Evolutionary conservation across 352 stramenopile species (phyloP).

Genomic region (Phytopythium cucurbitacearum): DNA sequence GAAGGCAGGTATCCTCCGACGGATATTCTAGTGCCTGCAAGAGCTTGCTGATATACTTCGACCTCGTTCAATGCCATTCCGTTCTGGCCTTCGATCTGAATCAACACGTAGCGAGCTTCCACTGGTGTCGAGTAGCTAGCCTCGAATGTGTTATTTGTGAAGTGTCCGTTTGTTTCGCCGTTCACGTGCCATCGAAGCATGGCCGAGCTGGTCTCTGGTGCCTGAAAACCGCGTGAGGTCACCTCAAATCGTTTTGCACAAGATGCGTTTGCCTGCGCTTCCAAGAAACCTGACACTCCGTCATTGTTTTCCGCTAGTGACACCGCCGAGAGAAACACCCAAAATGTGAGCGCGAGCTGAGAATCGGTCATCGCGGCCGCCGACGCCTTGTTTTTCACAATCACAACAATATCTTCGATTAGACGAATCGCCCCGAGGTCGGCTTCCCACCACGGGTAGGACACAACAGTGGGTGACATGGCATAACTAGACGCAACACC

Average conservation of each 20-base stretch:
- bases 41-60: conserved; percentile 55
- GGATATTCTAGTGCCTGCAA: conserved; percentile 39
- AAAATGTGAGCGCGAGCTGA: conserved; percentile 34
- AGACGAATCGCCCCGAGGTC: conserved; percentile 24
- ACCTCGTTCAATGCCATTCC: conserved; percentile 58
- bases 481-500: conserved; percentile 41
- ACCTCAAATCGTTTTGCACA: conserved; percentile 34
- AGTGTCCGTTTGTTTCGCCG: conserved; percentile 28
- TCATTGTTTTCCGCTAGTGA: conserved; percentile 31
- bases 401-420: conserved; percentile 53
- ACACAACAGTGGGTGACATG: conserved; percentile 36
- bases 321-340: conserved; percentile 40
- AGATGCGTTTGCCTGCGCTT: conserved; percentile 14
- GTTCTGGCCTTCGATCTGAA: conserved; percentile 58
- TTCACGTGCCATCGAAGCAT: conserved; percentile 56
- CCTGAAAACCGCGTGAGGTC: conserved; percentile 34
- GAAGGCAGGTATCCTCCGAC: conserved; percentile 59
- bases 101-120: conserved; percentile 36
- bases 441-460: conserved; percentile 63
- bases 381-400: conserved; percentile 36
- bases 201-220: conserved; percentile 34
- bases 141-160: conserved; percentile 31
- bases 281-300: conserved; percentile 24
- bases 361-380: conserved; percentile 17
- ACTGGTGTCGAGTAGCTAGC: conserved; percentile 25